Evolutionary conservation across 805 yeast genomes (phyloP), one percentile per base, ranked within the genome.

Genomic region (Candida orba): DNA sequence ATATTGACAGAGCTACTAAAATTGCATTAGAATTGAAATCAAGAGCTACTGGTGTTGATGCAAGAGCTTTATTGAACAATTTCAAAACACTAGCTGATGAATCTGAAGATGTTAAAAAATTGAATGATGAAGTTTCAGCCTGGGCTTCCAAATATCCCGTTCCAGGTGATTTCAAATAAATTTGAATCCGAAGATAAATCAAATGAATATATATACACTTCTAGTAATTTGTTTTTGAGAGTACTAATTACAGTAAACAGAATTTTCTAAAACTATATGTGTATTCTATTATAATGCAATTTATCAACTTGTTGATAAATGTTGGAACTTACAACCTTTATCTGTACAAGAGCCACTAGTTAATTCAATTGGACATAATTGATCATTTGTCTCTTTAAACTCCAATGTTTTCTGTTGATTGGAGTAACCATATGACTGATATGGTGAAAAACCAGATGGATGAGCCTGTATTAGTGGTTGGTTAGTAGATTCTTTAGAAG

Each of bases 81-180:
- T 88, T 87, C 76, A 82, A 85, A 65, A 59, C 70, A 49, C 71
- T 79, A 55, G 91, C 89, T 45, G 75, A 72, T 46, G 79, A 79
- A 49, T 73, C 76, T 51, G 69, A 63, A 3, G 81, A 78, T 47
- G 79, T 87, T 38, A 72, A 73, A 58, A 64, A 62, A 4, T 68
- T 86, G 54, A 78, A 76, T 48, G 60, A 72, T 38, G 90, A 84
- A 58, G 85, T 88, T 42, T 69, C 78, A 37, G 68, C 67, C 18
- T 88, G 91, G 87, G 91, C 76, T 39, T 73, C 80, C 32, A 59
- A 75, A 49, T 88, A 72, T 69, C 95, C 95, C 22, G 95, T 88
- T 50, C 96, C 96, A 40, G 95, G 95, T 54, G 95, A 84, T 43
- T 57, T 39, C 39, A 43, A 38, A 29, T 47, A 36, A 20, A 20